Evolutionary conservation across 108 stramenopile species (phyloP), one percentile per base, ranked within the genome.

Genomic region (Cylindrotheca closterium): DNA sequence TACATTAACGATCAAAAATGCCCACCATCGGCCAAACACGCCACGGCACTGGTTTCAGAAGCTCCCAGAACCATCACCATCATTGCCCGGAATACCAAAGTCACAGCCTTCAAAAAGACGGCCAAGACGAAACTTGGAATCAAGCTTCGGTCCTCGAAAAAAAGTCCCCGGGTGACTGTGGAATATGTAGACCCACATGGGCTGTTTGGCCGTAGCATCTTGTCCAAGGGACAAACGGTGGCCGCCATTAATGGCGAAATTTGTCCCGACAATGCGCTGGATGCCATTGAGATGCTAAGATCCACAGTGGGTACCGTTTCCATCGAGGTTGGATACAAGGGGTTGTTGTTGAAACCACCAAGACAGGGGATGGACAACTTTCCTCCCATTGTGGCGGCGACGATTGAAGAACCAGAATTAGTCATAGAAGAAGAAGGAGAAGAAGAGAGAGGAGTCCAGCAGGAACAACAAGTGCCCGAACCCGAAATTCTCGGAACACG

Each of bases 1-100:
- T 46, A 24, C 21, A 53, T 71, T 45, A 71, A 71, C 30, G 31
- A 42, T 25, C 30, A 21, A 8, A 21, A 21, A 21, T 57, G 54
- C 25, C 31, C 60, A 10, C 26, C 24, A 2, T 24, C 54, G 4
- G 45, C 45, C 18, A 48, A 51, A 24, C 24, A 30, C 4, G 48
- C 61, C 1, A 45, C 46, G 27, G 7, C 48, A 30, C 24, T 30
- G 28, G 50, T 62, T 51, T 8, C 47, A 10, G 27, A 29, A 0
- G 49, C 61, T 15, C 23, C 21, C 18, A 26, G 49, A 15, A 45
- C 46, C n/a, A 26, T 62, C 5, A 50, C 27, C 33, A 62, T 62
- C 10, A 15, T 42, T 7, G 37, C 15, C 15, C 7, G 10, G 10
- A 42, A 42, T 42, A 42, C 37, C 15, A 15, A 7, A 7, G 15